Evolutionary conservation across 768 basidiomycete species (phyloP), one percentile per base, ranked within the genome.

Genomic region (Serendipita sp.): DNA sequence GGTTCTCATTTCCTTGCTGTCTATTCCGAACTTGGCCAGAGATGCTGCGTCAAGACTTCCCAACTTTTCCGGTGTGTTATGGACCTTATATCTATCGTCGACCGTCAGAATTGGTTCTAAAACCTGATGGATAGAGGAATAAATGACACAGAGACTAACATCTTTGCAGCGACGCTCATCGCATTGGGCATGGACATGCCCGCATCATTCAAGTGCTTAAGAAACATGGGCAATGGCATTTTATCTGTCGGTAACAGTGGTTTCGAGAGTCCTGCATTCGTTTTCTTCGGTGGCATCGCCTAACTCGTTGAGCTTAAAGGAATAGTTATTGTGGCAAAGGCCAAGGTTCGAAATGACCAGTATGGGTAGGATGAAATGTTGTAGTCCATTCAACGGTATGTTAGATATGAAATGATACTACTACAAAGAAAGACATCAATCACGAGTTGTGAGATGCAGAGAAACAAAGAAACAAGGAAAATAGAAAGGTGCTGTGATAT

Each of bases 111-210:
- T 11, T n/a, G 44, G n/a, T n/a, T 46, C n/a, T n/a, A 46, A 23
- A 23, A 23, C 23, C 23, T 46, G 11, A 11, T 46, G 44, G 35
- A 30, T 18, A 3, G 16, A 15, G 30, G 65, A 28, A 47, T 38
- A 64, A 15, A 10, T n/a, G 65, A 44, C 54, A 48, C 38, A 54
- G 13, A 8, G 56, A 73, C 80, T 66, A 66, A 87, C 88, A 87
- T 77, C 79, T 88, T 88, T 65, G 80, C 79, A 44, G 88, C 80
- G 30, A 87, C 73, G 13, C 77, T 74, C 79, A 92, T 89, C 13
- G 89, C 87, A 68, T 85, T 83, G 38, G 78, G 70, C 64, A 86
- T 77, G 0, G 84, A 73, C 0, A 89, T 72, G 70, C 79, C 77
- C 65, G 81, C 80, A 52, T 70, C 75, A 10, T 85, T 83, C 30